A percentile compares a stretch with the other conserved stretches of the same genome.
Conservation (phyloP, 163 green algal species). For the Trebouxia gelatinosa region DNA sequence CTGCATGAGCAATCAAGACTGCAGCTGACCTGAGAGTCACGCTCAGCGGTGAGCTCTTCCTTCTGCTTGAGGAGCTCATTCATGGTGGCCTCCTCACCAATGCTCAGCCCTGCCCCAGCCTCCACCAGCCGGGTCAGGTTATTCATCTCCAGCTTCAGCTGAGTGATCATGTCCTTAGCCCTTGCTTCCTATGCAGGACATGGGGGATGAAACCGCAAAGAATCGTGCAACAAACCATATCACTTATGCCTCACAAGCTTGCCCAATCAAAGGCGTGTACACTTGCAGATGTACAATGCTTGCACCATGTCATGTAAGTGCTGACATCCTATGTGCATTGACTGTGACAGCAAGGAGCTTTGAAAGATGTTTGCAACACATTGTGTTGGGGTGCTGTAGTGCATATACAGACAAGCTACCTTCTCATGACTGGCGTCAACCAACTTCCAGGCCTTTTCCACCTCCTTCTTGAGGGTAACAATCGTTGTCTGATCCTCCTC, state of each 20-base stretch:
- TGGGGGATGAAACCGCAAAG: no score
- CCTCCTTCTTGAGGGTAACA: conserved; percentile 83
- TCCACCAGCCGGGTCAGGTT: conserved; percentile 82
- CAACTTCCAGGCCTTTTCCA: conserved; percentile 94
- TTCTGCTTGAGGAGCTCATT: conserved; percentile 84
- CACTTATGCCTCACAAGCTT: no score
- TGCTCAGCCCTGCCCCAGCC: conserved; percentile 67
- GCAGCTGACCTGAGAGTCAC: conserved; percentile 11
- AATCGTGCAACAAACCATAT: no score
- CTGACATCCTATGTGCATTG: no score
- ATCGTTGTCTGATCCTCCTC: conserved; percentile 92
- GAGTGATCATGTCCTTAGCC: conserved; percentile 79
- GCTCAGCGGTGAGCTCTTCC: conserved; percentile 69
- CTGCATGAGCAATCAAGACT: no score
- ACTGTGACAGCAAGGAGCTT: no score
- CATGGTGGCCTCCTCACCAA: conserved; percentile 80
- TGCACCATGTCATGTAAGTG: no score
- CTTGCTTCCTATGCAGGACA: conserved; percentile 77
- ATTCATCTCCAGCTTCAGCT: conserved; percentile 83
- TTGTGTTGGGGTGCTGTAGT: no score
- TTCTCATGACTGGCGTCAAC: conserved; percentile 89
- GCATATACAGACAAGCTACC: no score
- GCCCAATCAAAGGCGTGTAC: no score
- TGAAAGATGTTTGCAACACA: no score
- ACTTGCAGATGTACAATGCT: no score